A percentile compares a stretch with the other conserved stretches of the same genome.
phyloP scores from a whole-genome alignment of 1,139 yeast species.

The Geotrichum restrictum region DNA sequence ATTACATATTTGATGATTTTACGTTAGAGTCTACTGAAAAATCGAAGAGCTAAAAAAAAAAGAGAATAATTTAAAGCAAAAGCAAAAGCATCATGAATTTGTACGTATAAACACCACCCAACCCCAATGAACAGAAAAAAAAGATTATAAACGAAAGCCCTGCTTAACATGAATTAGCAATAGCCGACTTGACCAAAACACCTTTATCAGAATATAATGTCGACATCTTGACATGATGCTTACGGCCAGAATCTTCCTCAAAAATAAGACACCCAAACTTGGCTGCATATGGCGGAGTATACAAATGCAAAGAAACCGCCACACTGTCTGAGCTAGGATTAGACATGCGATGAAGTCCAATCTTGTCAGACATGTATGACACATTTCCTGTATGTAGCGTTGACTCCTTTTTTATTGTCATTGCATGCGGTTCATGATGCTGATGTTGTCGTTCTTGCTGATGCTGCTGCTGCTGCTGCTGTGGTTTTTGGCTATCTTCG shows the following conservation, averaged over 20 bases:
- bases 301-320: slow-evolving; percentile 70
- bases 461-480: slow-evolving; percentile 10
- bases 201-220: slow-evolving; percentile 65
- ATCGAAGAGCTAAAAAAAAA: too few relatives aligned
- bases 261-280: slow-evolving; percentile 61
- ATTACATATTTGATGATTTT: too few relatives aligned
- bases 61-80: slow-evolving; percentile 3
- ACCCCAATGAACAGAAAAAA: not conserved
- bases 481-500: slow-evolving; percentile 26
- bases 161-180: not conserved
- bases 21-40: too few relatives aligned
- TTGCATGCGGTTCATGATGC: slow-evolving; percentile 19
- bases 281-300: slow-evolving; percentile 76
- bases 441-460: slow-evolving; percentile 22
- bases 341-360: slow-evolving; percentile 64
- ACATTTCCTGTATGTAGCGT: slow-evolving; percentile 47
- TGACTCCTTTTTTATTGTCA: slow-evolving; percentile 36
- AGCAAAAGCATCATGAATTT: not conserved
- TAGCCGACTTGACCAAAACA: slow-evolving; percentile 16
- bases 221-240: slow-evolving; percentile 58
- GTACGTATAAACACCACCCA: too few relatives aligned
- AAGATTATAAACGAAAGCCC: too few relatives aligned
- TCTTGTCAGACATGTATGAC: slow-evolving; percentile 62
- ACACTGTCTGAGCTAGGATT: slow-evolving; percentile 48
- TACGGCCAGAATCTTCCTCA: slow-evolving; percentile 51